These are phyloP conservation scores for Xanthoparmelia taractica DNA, from an alignment of 495 filamentous ascomycete species.

Conservation along the genomic window DNA sequence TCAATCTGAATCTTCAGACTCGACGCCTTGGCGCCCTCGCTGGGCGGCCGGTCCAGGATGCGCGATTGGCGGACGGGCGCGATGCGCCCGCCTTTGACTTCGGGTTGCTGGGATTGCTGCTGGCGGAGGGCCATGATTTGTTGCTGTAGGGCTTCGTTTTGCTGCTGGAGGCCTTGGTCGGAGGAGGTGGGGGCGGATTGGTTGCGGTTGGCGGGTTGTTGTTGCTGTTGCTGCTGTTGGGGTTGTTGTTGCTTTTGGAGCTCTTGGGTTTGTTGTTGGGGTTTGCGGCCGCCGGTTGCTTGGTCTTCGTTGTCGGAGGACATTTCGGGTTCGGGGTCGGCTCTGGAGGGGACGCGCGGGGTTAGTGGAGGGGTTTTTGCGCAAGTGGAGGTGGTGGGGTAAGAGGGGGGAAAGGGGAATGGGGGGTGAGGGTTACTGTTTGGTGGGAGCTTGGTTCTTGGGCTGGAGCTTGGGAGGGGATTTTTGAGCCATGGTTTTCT, in stretches of 20 bases:
- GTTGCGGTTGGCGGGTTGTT: slow-evolving; percentile 15
- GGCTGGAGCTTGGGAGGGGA: slow-evolving; percentile 19
- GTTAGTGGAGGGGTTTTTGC: slow-evolving; percentile 8
- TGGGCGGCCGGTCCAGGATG: slow-evolving; percentile 26
- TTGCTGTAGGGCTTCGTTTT: slow-evolving; percentile 18
- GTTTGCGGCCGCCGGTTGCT: slow-evolving; percentile 18
- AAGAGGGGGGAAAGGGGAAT: no score
- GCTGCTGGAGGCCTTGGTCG: slow-evolving; percentile 17
- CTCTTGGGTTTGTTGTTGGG: slow-evolving; percentile 1
- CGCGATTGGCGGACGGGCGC: slow-evolving; percentile 29
- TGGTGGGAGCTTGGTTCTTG: slow-evolving; percentile 21
- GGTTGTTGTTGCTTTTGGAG: background rate
- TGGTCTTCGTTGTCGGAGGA: slow-evolving; percentile 20
- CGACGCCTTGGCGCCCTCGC: slow-evolving; percentile 21
- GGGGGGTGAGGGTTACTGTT: slow-evolving; percentile 15
- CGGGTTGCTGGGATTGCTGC: slow-evolving; percentile 4
- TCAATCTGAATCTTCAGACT: slow-evolving; percentile 31
- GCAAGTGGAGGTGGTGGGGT: background rate
- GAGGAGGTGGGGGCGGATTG: slow-evolving; percentile 6
- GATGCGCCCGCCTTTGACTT: slow-evolving; percentile 20
- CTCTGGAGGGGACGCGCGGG: slow-evolving; percentile 8
- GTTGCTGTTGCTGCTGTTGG: slow-evolving; percentile 1
- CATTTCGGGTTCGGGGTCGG: slow-evolving; percentile 17
- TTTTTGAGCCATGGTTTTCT: slow-evolving; percentile 16
- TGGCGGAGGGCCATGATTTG: slow-evolving; percentile 17